phyloP scores from a whole-genome alignment of 371 early-diverging fungal genomes.

The Mucor mucedo region DNA sequence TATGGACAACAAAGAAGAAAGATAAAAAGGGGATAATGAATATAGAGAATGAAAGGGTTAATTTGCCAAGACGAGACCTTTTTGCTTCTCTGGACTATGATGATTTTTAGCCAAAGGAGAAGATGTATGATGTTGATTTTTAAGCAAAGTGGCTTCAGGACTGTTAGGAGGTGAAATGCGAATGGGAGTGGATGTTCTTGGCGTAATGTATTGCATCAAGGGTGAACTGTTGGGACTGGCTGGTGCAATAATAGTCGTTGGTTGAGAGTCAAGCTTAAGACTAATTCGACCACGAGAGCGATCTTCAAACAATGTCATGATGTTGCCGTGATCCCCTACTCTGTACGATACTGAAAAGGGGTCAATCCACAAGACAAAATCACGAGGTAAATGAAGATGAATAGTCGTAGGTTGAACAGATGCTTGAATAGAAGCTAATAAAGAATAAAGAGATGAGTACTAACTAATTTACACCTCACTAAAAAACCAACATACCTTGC shows the following conservation, averaged over 20 bases:
- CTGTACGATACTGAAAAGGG: conserved; percentile 80
- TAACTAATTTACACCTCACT: neutral
- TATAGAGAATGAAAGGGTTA: conserved; percentile 4
- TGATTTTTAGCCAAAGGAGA: conserved; percentile 15
- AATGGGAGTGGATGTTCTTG: conserved; percentile 45
- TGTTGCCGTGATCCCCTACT: conserved; percentile 77
- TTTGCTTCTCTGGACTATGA: conserved; percentile 12
- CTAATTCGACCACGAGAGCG: conserved; percentile 62
- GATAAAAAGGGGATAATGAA: neutral
- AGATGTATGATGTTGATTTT: conserved; percentile 6
- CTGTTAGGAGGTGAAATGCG: conserved; percentile 56
- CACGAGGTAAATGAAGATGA: conserved; percentile 65
- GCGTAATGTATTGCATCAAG: conserved; percentile 38
- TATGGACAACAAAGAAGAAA: too few relatives aligned
- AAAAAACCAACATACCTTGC: conserved; percentile 35
- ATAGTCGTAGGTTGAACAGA: conserved; percentile 30
- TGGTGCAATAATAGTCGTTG: conserved; percentile 14
- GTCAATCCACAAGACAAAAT: conserved; percentile 84
- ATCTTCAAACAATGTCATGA: conserved; percentile 77
- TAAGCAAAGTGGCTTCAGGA: conserved; percentile 27
- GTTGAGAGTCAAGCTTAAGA: conserved; percentile 41
- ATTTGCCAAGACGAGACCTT: conserved; percentile 22
- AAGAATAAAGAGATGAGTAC: neutral
- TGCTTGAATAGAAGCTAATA: conserved; percentile 37
- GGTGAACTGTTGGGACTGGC: conserved; percentile 22